Base-by-base conservation (phyloP, 2,329 filamentous ascomycete species). In the Fusarium goolgardi region DNA sequence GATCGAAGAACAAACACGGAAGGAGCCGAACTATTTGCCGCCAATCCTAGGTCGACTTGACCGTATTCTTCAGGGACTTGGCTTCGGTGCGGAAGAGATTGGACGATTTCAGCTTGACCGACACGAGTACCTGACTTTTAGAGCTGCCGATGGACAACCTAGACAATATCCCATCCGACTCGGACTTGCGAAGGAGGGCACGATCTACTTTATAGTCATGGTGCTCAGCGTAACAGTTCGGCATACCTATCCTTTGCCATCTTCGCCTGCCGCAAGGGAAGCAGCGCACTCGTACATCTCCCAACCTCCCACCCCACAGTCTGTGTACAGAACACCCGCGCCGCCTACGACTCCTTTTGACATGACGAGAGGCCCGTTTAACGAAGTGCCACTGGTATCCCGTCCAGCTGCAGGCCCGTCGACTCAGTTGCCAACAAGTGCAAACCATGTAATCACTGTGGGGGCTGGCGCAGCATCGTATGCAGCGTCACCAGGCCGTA, bases 11-110 rank as follows among this genome's bases (percentile, higher is more conserved):
- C 86, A 88, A 62, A 78, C 81, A 32, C 80, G 82, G 67, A 86
- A 82, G 56, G 86, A 88, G 31, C 87, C 88, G 20, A 87, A 86
- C 45, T 90, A 90, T 73, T 80, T 90, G 21, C 88, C 88, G 6
- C 88, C 88, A 3, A 90, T 90, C n/a, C 83, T 87, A 62, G 82
- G 81, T 37, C 83, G 83, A 59, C 83, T 86, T 51, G 83, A 86
- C 25, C 80, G 83, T 27, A 82, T 87, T 18, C 84, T 89, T 32
- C 83, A 86, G 57, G 78, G 80, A 2, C 80, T 89, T 16, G 83
- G 85, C 1, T 88, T 90, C 69, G 79, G 78, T 13, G 66, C 79
- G 0, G 86, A 88, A 45, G 86, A 87, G 34, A 70, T 88, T 29
- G 79, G 81, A 18, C 82, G 83, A 44, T 84, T 86, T 56, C 76